These are phyloP conservation scores for Phoenix dactylifera DNA, from an alignment of 176 grass and related monocot genomes.

Conservation along the genomic window DNA sequence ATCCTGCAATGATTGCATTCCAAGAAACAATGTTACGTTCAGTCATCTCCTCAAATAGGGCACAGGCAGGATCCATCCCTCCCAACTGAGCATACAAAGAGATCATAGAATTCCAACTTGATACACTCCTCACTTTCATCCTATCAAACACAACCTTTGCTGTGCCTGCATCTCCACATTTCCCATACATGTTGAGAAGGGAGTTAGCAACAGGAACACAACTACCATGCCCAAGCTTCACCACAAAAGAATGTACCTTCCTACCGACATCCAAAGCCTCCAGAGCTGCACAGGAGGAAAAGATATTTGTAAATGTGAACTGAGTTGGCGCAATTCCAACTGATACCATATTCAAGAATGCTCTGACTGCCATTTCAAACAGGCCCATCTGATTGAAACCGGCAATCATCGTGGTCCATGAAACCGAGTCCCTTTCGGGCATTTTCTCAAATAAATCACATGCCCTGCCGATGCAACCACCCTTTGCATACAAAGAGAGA, in stretches of 20 bases:
- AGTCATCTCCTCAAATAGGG: constrained; percentile 46
- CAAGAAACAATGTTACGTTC: constrained; percentile 59
- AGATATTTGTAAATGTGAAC: constrained; percentile 65
- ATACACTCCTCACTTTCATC: constrained; percentile 41
- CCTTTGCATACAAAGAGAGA: constrained; percentile 51
- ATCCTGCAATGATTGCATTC: constrained; percentile 74
- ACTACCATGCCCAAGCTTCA: constrained; percentile 46
- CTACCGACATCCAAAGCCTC: constrained; percentile 20
- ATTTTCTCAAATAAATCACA: constrained; percentile 47
- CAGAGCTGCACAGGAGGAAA: constrained; percentile 42
- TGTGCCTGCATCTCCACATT: constrained; percentile 43
- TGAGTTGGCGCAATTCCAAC: constrained; percentile 46
- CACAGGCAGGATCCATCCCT: constrained; percentile 56
- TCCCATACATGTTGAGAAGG: constrained; percentile 66
- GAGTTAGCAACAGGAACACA: constrained; percentile 58
- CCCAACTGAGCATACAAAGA: constrained; percentile 36
- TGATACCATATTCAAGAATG: constrained; percentile 50
- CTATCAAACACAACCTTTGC: constrained; percentile 46
- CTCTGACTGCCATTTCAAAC: constrained; percentile 32
- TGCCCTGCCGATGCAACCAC: constrained; percentile 25
- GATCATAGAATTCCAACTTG: constrained; percentile 65
- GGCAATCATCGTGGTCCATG: constrained; percentile 69
- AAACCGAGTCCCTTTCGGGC: constrained; percentile 63
- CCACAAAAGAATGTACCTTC: constrained; percentile 48
- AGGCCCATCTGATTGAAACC: constrained; percentile 48